Evolutionary conservation across 768 basidiomycete genomes (phyloP), one percentile per base, ranked within the genome.

Genomic region (Podaxis sp.): DNA sequence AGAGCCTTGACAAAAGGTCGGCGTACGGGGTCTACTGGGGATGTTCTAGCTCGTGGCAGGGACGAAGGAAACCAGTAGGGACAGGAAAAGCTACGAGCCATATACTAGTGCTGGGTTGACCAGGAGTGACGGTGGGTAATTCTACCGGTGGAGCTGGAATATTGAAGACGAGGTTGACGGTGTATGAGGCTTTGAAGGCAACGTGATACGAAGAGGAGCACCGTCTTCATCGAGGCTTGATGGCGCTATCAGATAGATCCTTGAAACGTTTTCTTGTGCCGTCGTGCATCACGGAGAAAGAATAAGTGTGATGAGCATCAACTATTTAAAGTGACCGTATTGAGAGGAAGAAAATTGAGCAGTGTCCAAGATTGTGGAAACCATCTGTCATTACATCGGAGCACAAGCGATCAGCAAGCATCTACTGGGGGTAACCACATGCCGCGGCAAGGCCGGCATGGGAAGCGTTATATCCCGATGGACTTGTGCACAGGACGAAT

Each of bases 391-490:
- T 19, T 7, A 8, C 15, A 46, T 46, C 44, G 24, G 36, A 9
- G 48, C 30, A 33, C 39, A 52, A 59, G 51, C 59, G 49, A 59
- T 49, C 46, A 39, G 22, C 33, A 24, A 60, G 36, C 8, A 52
- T 38, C 48, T 60, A 60, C 49, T n/a, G 59, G 49, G 59, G 49
- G 59, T 52, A 60, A 60, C 36, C 59, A 40, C 19, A 52, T 52
- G 59, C 49, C 59, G 49, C 49, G 59, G 59, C 59, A 60, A 2
- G 38, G 15, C 22, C 49, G 59, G 49, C 38, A 52, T 24, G 38
- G 38, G 22, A 15, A 22, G 33, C 49, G 59, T 52, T 33, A 51
- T 52, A 24, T 39, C 59, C 59, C 48, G 49, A 36, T 60, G 51
- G 36, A 8, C 17, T 26, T 46, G 6, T 19, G 44, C n/a, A 3